Evolutionary conservation across 768 basidiomycete genomes (phyloP).

Genomic region (Suillus plorans): DNA sequence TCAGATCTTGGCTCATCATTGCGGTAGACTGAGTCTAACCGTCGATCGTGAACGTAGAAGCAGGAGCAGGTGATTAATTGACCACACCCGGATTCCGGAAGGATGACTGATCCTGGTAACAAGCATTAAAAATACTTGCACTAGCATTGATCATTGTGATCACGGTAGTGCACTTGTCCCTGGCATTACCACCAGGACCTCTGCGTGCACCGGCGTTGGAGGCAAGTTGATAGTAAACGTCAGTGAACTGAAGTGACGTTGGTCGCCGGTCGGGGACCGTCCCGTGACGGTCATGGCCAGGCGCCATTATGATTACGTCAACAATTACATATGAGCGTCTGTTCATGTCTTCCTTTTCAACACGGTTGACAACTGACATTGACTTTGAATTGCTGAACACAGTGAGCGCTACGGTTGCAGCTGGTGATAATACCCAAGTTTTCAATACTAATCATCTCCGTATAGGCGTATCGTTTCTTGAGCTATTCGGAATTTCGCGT

Average conservation of each 20-base stretch:
- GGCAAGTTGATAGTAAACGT: no score
- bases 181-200: no score
- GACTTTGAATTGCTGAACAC: not conserved
- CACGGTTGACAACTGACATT: not conserved
- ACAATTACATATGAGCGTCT: not conserved
- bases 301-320: not conserved
- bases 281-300: no score
- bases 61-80: not conserved
- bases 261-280: no score
- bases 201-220: no score
- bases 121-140: not conserved
- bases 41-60: not conserved
- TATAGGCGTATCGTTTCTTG: not conserved
- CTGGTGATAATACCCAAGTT: not conserved
- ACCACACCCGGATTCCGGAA: not conserved
- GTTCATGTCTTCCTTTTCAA: not conserved
- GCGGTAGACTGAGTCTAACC: not conserved
- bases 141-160: no score
- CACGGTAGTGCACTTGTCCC: no score
- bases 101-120: not conserved
- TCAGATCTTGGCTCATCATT: not conserved
- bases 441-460: no score
- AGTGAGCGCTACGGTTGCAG: not conserved
- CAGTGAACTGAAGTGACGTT: no score
- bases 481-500: not conserved